Conservation (phyloP, 345 rosid species). For the Murraya koenigii region DNA sequence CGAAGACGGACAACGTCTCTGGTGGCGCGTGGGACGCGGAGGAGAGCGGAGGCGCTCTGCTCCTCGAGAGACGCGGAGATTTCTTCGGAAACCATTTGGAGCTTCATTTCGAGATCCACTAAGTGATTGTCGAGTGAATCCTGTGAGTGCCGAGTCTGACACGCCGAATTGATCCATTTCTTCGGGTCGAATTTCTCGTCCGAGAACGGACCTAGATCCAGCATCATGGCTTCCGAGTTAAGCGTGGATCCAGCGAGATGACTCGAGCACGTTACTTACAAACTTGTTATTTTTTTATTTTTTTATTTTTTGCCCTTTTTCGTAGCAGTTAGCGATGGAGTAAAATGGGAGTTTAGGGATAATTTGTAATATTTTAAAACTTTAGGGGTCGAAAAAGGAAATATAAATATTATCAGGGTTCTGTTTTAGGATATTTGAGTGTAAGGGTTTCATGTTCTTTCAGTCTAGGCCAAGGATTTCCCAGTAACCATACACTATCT, state of each 20-base stretch:
- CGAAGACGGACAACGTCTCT: slow-evolving; percentile 93
- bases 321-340: not conserved
- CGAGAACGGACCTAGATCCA: slow-evolving; percentile 95
- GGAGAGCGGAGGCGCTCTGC: slow-evolving; percentile 80
- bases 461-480: not conserved
- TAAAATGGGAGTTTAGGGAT: not conserved
- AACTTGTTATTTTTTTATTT: not conserved
- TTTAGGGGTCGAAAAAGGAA: not conserved
- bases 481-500: not conserved
- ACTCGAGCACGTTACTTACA: not conserved
- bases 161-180: slow-evolving; percentile 89
- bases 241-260: not conserved
- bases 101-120: slow-evolving; percentile 99
- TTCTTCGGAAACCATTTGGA: slow-evolving; percentile 96
- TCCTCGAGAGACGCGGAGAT: slow-evolving; percentile 95
- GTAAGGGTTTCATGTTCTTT: not conserved
- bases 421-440: not conserved
- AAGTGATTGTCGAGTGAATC: slow-evolving; percentile 85
- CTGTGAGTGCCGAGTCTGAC: slow-evolving; percentile 78
- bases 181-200: slow-evolving; percentile 94
- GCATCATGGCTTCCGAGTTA: slow-evolving; percentile 41
- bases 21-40: slow-evolving; percentile 93
- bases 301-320: not conserved
- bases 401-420: not conserved
- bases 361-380: not conserved